phyloP scores from a whole-genome alignment of 192 early-diverging fungal genomes.

The Backusella parvicylindrica region DNA sequence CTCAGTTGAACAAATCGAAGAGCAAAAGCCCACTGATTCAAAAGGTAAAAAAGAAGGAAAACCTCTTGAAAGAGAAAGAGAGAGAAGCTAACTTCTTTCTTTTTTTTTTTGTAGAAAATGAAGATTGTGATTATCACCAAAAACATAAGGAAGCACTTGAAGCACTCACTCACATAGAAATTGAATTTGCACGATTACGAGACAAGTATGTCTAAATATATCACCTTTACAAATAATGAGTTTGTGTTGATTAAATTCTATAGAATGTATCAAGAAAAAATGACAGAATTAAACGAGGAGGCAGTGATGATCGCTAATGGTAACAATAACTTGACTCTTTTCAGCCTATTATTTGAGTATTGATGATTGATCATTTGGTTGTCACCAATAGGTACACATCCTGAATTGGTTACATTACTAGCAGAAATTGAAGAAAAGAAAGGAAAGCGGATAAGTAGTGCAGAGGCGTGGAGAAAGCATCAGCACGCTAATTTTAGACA shows the following conservation, averaged over 20 bases:
- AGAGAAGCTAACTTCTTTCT: no score
- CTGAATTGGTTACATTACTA: conserved; percentile 46
- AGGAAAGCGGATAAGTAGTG: conserved; percentile 35
- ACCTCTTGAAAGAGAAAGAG: not conserved
- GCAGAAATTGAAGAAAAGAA: conserved; percentile 52
- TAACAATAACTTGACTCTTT: not conserved
- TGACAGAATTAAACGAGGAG: conserved; percentile 48
- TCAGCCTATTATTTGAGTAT: not conserved
- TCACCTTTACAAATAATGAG: not conserved
- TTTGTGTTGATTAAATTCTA: not conserved
- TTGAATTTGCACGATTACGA: conserved; percentile 52
- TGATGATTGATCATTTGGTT: no score
- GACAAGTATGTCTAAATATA: conserved; percentile 46
- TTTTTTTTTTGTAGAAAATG: conserved; percentile 11
- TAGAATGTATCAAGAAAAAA: conserved; percentile 57
- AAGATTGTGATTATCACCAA: conserved; percentile 45
- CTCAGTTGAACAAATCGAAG: not conserved
- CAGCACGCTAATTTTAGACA: conserved; percentile 39
- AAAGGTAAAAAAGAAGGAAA: not conserved
- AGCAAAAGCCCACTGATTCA: not conserved
- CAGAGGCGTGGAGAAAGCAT: conserved; percentile 44
- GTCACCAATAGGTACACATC: conserved; percentile 40
- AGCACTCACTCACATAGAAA: conserved; percentile 52
- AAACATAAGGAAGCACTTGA: conserved; percentile 51
- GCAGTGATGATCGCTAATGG: conserved; percentile 51